These are phyloP conservation scores for Seiridium unicorne DNA, from an alignment of 2,329 filamentous ascomycete genomes.

Conservation along the genomic window DNA sequence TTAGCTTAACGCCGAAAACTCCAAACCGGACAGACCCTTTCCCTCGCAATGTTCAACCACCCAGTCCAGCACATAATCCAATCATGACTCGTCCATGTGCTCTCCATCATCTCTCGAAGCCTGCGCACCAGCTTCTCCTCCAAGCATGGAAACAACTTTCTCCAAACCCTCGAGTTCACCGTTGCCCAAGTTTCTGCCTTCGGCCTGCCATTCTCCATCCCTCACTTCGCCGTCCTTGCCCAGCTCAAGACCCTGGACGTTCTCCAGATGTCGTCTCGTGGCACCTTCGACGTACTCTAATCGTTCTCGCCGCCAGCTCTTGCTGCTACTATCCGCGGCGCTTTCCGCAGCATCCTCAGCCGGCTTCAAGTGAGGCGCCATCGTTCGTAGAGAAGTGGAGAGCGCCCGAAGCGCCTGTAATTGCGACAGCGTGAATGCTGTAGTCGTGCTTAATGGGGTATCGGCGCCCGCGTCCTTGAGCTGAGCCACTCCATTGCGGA, in stretches of 20 bases:
- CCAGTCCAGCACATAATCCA: no score
- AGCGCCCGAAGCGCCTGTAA: conserved; percentile 74
- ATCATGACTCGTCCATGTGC: conserved; percentile 27
- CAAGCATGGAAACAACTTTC: conserved; percentile 44
- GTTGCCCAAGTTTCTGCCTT: conserved; percentile 45
- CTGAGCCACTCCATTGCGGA: conserved; percentile 49
- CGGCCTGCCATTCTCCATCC: conserved; percentile 63
- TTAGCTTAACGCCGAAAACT: no score
- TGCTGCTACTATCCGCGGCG: conserved; percentile 29
- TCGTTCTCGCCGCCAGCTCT: conserved; percentile 67
- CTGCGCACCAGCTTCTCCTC: conserved; percentile 20
- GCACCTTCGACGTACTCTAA: conserved; percentile 81
- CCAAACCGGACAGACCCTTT: no score
- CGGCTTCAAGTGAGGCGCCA: conserved; percentile 61
- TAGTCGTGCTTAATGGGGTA: conserved; percentile 65
- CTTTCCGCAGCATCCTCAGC: conserved; percentile 28
- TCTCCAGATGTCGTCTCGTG: conserved; percentile 74
- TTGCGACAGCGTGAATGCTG: conserved; percentile 79
- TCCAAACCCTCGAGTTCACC: conserved; percentile 60
- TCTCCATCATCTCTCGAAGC: background rate
- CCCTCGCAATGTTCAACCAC: no score
- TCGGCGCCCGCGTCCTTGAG: conserved; percentile 49
- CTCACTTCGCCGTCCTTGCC: conserved; percentile 59
- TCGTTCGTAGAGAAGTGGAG: conserved; percentile 55
- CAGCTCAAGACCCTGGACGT: conserved; percentile 63